Percentiles rank a stretch among this genome's conserved stretches.
Evolutionary conservation across 495 filamentous ascomycete genomes (phyloP).

Genomic region (Penicillium waksmanii): DNA sequence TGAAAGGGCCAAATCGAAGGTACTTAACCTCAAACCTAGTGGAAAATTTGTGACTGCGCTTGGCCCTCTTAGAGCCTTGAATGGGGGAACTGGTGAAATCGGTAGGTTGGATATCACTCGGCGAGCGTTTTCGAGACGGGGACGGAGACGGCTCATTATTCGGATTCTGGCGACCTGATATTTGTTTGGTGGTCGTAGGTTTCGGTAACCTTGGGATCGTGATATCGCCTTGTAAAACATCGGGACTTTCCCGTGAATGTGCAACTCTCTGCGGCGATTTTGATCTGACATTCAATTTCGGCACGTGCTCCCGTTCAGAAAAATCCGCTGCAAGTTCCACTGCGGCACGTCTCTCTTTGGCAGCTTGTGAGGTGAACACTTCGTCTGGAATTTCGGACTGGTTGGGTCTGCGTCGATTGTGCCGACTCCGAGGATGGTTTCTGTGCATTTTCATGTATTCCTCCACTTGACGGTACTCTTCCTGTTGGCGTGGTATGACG

Average conservation of each 20-base stretch:
- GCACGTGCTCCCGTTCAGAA: background rate
- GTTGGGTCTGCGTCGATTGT: constrained; percentile 3
- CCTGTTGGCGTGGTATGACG: background rate
- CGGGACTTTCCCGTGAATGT: constrained; percentile 41
- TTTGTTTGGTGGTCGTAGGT: background rate
- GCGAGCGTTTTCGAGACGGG: constrained; percentile 26
- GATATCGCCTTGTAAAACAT: constrained; percentile 49
- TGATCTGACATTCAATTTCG: background rate
- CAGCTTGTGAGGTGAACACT: constrained; percentile 32
- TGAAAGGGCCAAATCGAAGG: constrained; percentile 29
- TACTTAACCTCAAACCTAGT: constrained; percentile 6
- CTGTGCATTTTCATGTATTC: constrained; percentile 10
- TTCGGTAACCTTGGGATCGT: constrained; percentile 13
- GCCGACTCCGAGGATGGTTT: background rate
- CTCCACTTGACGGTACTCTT: constrained; percentile 33
- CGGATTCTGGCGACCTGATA: background rate
- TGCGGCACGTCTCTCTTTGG: constrained; percentile 31
- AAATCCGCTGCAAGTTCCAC: background rate
- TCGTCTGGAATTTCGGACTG: constrained; percentile 24
- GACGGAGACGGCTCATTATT: constrained; percentile 3
- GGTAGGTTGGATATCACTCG: constrained; percentile 39
- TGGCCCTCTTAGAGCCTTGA: constrained; percentile 22
- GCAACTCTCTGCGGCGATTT: constrained; percentile 6
- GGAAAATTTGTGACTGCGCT: constrained; percentile 18
- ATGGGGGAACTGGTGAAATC: constrained; percentile 25